Evolutionary conservation across 371 early-diverging fungal genomes (phyloP).

Genomic region (Syncephalis fuscata): DNA sequence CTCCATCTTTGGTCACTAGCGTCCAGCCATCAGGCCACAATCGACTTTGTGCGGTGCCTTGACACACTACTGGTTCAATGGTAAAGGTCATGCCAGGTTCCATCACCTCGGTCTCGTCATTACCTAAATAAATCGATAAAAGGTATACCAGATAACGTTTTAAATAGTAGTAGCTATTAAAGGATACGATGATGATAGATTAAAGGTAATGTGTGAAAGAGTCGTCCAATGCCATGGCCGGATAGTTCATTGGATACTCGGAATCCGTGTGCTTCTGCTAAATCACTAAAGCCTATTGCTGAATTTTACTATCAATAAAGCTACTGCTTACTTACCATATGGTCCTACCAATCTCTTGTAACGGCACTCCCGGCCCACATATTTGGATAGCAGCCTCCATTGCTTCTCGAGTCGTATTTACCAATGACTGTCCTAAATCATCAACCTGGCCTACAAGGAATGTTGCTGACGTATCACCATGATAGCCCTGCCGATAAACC

Average conservation of each 20-base stretch:
- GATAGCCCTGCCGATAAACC: slow-evolving; percentile 76
- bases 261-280: slow-evolving; percentile 34
- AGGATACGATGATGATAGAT: slow-evolving; percentile 37
- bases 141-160: not conserved
- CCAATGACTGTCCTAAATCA: slow-evolving; percentile 41
- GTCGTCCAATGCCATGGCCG: slow-evolving; percentile 75
- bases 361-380: slow-evolving; percentile 58
- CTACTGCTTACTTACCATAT: slow-evolving; percentile 29
- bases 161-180: not conserved
- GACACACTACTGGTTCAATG: slow-evolving; percentile 76
- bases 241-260: slow-evolving; percentile 58
- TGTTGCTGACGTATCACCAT: slow-evolving; percentile 80
- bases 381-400: slow-evolving; percentile 71
- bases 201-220: slow-evolving; percentile 43
- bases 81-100: slow-evolving; percentile 89
- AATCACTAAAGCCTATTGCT: slow-evolving; percentile 12
- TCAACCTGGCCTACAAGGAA: slow-evolving; percentile 79
- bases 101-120: slow-evolving; percentile 84
- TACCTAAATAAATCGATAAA: slow-evolving; percentile 19
- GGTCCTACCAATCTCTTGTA: slow-evolving; percentile 49
- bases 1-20: slow-evolving; percentile 79
- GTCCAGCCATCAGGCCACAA: slow-evolving; percentile 88
- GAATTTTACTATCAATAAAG: not conserved
- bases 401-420: slow-evolving; percentile 58
- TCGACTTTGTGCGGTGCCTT: slow-evolving; percentile 31